Evolutionary conservation across 2,329 filamentous ascomycete genomes (phyloP).

Genomic region (Aspergillus ustus): DNA sequence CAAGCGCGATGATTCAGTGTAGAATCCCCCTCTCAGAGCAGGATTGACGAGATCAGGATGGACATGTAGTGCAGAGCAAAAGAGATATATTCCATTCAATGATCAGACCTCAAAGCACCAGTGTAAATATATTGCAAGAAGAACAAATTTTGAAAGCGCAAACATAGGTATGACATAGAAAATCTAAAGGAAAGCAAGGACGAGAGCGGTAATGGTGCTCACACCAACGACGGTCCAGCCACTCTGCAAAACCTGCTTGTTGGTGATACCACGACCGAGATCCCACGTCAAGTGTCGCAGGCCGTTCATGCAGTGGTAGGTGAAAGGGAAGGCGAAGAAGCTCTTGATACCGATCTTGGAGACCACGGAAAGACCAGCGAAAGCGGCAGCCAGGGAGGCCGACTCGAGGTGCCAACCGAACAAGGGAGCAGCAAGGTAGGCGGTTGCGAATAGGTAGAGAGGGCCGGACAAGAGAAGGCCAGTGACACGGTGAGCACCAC

Average conservation of each 20-base stretch:
- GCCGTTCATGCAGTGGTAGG: constrained; percentile 72
- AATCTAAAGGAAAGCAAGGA: constrained; percentile 52
- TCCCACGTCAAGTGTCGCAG: constrained; percentile 75
- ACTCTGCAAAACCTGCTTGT: constrained; percentile 66
- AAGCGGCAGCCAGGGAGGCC: constrained; percentile 65
- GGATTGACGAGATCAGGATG: background rate
- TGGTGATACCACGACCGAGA: constrained; percentile 64
- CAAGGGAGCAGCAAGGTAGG: constrained; percentile 80
- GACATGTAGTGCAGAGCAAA: background rate
- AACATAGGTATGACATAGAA: constrained; percentile 37
- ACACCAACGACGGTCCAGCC: constrained; percentile 67
- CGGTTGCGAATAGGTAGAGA: constrained; percentile 78
- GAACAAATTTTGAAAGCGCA: constrained; percentile 33
- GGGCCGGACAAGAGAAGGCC: constrained; percentile 71
- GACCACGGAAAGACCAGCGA: constrained; percentile 64
- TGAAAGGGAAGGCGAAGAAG: constrained; percentile 66
- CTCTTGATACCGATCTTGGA: constrained; percentile 66
- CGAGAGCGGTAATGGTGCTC: constrained; percentile 55
- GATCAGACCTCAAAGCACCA: constrained; percentile 29
- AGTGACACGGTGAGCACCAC: constrained; percentile 81
- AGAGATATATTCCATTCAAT: constrained; percentile 21
- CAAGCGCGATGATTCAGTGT: background rate
- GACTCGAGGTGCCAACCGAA: constrained; percentile 73
- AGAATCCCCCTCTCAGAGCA: background rate
- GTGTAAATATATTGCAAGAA: constrained; percentile 31